A percentile compares a stretch with the other conserved stretches of the same genome.
phyloP scores from a whole-genome alignment of 306 rosid genomes.

The Calophaca sinica region DNA sequence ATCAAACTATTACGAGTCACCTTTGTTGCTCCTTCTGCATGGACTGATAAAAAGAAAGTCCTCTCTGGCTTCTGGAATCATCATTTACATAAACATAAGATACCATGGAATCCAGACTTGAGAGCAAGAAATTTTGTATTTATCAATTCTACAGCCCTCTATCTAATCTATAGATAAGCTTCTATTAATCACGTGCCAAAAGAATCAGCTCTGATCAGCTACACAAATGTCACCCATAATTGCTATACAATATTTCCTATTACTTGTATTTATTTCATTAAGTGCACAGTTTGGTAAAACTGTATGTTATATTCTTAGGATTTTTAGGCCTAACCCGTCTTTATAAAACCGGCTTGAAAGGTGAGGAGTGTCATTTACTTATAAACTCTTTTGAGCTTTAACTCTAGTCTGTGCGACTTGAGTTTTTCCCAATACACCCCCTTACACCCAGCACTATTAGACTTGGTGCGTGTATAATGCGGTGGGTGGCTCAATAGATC shows the following conservation, averaged over 20 bases:
- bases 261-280: not conserved
- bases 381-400: no score
- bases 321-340: no score
- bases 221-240: not conserved
- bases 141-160: not conserved
- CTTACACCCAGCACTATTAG: no score
- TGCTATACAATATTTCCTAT: not conserved
- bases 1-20: conserved; percentile 54
- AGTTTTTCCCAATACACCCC: no score
- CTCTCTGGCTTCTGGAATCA: conserved; percentile 85
- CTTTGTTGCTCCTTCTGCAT: conserved; percentile 98
- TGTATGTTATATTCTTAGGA: no score
- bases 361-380: no score
- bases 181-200: not conserved
- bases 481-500: no score
- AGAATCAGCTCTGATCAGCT: not conserved
- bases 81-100: conserved; percentile 44
- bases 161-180: not conserved
- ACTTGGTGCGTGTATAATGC: no score
- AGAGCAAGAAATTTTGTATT: no score
- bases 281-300: no score
- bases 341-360: no score
- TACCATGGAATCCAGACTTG: conserved; percentile 22
- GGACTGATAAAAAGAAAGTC: conserved; percentile 75
- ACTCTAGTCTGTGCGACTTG: no score